Conservation (phyloP, 2,329 filamentous ascomycete species). For the Verticillium albo-atrum region DNA sequence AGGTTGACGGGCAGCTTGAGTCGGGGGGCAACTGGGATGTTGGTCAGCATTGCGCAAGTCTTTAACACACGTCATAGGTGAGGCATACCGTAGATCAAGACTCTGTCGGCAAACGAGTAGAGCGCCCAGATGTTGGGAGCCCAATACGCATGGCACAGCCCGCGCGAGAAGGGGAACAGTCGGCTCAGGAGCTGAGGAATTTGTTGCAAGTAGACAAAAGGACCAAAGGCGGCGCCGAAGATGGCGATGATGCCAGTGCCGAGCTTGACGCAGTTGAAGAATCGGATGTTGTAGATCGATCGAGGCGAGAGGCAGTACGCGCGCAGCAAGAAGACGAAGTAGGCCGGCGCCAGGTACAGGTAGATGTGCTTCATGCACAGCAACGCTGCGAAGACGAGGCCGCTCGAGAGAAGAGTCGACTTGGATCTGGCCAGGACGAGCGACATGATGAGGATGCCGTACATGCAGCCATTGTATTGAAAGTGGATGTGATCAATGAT, state of each 20-base stretch:
- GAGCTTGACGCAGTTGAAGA: conserved; percentile 79
- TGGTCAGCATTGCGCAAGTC: conserved; percentile 23
- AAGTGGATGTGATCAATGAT: conserved; percentile 99
- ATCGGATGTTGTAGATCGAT: conserved; percentile 70
- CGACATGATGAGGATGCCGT: conserved; percentile 83
- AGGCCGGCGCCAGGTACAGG: conserved; percentile 91
- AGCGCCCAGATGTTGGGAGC: conserved; percentile 96
- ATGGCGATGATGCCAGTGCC: conserved; percentile 67
- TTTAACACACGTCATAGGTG: background rate
- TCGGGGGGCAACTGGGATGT: conserved; percentile 68
- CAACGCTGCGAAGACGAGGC: conserved; percentile 76
- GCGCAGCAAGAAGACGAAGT: conserved; percentile 89
- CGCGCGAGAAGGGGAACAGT: conserved; percentile 89
- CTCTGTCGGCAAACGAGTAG: conserved; percentile 85
- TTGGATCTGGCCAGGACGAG: conserved; percentile 75
- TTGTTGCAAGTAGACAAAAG: conserved; percentile 78
- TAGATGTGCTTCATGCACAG: conserved; percentile 98
- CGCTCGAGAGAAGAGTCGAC: conserved; percentile 72
- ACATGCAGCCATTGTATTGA: conserved; percentile 97
- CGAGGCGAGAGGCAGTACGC: conserved; percentile 79
- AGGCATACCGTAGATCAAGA: conserved; percentile 71
- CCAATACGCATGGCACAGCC: conserved; percentile 97
- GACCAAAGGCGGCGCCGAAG: conserved; percentile 80
- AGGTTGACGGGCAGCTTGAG: conserved; percentile 69
- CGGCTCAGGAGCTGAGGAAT: conserved; percentile 78